phyloP scores from a whole-genome alignment of 1,139 yeast species.

The Meyerozyma carpophila region DNA sequence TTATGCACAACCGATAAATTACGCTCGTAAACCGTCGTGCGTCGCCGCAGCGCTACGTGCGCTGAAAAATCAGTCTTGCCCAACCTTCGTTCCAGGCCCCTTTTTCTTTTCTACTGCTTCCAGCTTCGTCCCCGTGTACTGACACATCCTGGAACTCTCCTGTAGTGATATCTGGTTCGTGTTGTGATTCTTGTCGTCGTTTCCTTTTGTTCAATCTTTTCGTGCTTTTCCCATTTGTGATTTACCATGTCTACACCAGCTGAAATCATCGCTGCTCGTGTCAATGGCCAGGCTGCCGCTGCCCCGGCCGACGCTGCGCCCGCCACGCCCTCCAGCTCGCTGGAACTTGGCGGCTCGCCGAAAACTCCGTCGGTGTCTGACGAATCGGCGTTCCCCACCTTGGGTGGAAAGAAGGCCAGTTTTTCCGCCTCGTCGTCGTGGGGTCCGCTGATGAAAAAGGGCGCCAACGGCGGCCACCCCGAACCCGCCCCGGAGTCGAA shows the following conservation, averaged over 20 bases:
- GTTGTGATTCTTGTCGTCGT: neutral
- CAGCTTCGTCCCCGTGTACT: neutral
- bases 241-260: slow-evolving; percentile 52
- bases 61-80: neutral
- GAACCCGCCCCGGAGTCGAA: slow-evolving; percentile 25
- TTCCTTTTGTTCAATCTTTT: neutral
- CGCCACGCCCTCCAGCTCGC: neutral
- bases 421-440: slow-evolving; percentile 17
- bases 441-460: slow-evolving; percentile 19
- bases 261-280: slow-evolving; percentile 53
- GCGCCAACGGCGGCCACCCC: slow-evolving; percentile 8
- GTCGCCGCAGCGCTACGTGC: neutral
- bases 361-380: slow-evolving; percentile 34
- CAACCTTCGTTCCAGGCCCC: neutral
- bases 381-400: slow-evolving; percentile 67
- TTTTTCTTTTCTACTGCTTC: neutral
- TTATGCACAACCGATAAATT: neutral
- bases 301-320: neutral
- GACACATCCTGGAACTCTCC: neutral
- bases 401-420: slow-evolving; percentile 42
- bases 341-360: neutral
- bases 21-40: neutral
- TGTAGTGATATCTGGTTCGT: neutral
- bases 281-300: slow-evolving; percentile 23
- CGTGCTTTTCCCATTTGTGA: neutral